Conservation (phyloP, 192 early-diverging fungal genomes). For the Backusella luteola region DNA sequence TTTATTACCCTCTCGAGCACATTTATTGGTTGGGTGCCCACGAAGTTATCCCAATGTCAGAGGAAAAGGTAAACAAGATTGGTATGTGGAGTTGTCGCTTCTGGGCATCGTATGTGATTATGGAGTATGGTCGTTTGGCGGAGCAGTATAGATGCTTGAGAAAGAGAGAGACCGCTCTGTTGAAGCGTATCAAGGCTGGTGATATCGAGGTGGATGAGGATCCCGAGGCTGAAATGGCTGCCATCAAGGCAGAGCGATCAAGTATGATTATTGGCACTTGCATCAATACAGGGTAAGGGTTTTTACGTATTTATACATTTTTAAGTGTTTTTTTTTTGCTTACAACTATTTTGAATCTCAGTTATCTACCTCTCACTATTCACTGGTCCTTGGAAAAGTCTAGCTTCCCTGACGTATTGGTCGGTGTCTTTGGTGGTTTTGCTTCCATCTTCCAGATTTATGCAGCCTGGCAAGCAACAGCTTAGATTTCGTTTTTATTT, state of each 20-base stretch:
- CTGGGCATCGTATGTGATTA: constrained; percentile 91
- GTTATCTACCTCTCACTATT: constrained; percentile 38
- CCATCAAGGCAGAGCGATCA: constrained; percentile 53
- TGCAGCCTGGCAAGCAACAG: constrained; percentile 78
- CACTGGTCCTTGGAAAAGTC: constrained; percentile 91
- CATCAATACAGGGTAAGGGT: constrained; percentile 83
- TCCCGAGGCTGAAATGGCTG: constrained; percentile 66
- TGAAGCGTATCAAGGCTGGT: constrained; percentile 56
- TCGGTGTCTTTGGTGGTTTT: constrained; percentile 92
- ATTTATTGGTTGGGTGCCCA: constrained; percentile 92
- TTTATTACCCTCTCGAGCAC: constrained; percentile 97
- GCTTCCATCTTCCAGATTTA: constrained; percentile 84
- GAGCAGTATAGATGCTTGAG: constrained; percentile 64
- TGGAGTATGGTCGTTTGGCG: constrained; percentile 84
- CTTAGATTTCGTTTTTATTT: constrained; percentile 23
- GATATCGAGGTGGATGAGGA: constrained; percentile 43
- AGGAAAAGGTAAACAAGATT: constrained; percentile 69
- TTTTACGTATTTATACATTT: constrained; percentile 1
- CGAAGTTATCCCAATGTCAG: constrained; percentile 73
- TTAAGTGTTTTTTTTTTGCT: neutral
- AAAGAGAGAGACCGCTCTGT: constrained; percentile 41
- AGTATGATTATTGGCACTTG: constrained; percentile 70
- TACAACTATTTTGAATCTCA: constrained; percentile 27
- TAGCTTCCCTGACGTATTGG: constrained; percentile 88
- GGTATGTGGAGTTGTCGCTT: constrained; percentile 95